phyloP scores from a whole-genome alignment of 2,329 filamentous ascomycete species.

The Pseudopyrenochaeta lycopersici region DNA sequence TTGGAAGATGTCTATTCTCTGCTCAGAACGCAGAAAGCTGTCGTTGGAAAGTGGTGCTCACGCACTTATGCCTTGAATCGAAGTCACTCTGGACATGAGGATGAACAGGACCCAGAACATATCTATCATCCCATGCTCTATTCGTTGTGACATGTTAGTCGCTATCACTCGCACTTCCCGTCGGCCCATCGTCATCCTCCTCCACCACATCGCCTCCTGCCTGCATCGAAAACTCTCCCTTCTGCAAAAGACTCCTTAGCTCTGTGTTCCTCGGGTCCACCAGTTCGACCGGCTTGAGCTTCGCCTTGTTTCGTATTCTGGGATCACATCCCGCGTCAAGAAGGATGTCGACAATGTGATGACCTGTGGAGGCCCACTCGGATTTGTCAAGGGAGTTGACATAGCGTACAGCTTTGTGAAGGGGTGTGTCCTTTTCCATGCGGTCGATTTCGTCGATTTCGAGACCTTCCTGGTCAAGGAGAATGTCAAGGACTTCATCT shows the following conservation, averaged over 20 bases:
- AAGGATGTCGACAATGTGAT: conserved; percentile 78
- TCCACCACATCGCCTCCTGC: conserved; percentile 59
- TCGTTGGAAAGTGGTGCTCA: neutral
- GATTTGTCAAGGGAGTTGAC: conserved; percentile 72
- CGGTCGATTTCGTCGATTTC: conserved; percentile 83
- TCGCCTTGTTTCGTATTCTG: conserved; percentile 73
- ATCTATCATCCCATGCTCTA: neutral
- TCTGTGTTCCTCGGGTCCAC: conserved; percentile 74
- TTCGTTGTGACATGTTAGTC: conserved; percentile 32
- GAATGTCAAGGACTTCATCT: conserved; percentile 83
- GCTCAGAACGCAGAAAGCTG: neutral
- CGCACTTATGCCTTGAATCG: neutral
- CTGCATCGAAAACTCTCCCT: conserved; percentile 72
- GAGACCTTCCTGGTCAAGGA: conserved; percentile 84
- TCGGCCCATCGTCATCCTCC: conserved; percentile 58
- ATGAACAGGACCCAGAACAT: conserved; percentile 1
- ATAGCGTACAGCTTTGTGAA: conserved; percentile 81
- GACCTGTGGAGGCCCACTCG: conserved; percentile 72
- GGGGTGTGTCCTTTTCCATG: conserved; percentile 77
- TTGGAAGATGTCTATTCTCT: neutral
- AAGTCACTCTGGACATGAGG: conserved; percentile 6
- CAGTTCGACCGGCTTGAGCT: conserved; percentile 75
- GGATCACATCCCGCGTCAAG: conserved; percentile 79
- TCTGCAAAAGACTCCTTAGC: conserved; percentile 70
- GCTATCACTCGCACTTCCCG: conserved; percentile 60